A percentile compares a stretch with the other conserved stretches of the same genome.
Evolutionary conservation across 768 basidiomycete genomes (phyloP).

Genomic region (Boletus edulis): DNA sequence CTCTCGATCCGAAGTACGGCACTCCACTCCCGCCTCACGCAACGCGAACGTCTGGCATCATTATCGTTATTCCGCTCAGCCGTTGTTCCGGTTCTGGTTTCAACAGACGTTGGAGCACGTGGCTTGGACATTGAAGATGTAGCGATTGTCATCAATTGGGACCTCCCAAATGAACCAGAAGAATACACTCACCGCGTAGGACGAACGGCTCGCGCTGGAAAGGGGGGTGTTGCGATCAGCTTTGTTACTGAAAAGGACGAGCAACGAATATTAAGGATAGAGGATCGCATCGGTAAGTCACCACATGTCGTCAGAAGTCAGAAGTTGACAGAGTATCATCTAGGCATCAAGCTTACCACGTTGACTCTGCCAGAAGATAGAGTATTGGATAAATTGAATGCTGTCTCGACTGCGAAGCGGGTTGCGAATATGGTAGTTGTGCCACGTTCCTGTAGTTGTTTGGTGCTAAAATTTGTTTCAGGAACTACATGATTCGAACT

Average conservation of each 20-base stretch:
- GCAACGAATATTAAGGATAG: slow-evolving; percentile 76
- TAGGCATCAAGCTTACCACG: slow-evolving; percentile 75
- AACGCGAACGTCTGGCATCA: slow-evolving; percentile 82
- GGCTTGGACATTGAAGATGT: slow-evolving; percentile 97
- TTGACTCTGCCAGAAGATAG: slow-evolving; percentile 74
- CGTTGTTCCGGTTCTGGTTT: slow-evolving; percentile 87
- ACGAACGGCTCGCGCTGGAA: slow-evolving; percentile 86
- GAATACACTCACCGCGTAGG: slow-evolving; percentile 98
- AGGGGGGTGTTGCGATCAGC: slow-evolving; percentile 86
- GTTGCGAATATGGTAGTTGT: slow-evolving; percentile 84
- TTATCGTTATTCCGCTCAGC: slow-evolving; percentile 84
- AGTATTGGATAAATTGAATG: slow-evolving; percentile 82
- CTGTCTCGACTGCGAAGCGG: slow-evolving; percentile 90
- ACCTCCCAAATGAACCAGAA: slow-evolving; percentile 84
- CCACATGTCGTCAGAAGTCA: not conserved
- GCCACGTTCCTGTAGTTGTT: not conserved
- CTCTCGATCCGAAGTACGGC: slow-evolving; percentile 82
- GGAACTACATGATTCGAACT: slow-evolving; percentile 86
- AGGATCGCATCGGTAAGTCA: slow-evolving; percentile 78
- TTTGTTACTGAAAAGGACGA: slow-evolving; percentile 95
- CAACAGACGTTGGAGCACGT: slow-evolving; percentile 93
- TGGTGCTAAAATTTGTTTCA: slow-evolving; percentile 28
- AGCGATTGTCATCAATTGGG: slow-evolving; percentile 96
- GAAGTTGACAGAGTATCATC: not conserved
- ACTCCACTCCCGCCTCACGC: slow-evolving; percentile 90